These are phyloP conservation scores for Nannochloropsis gaditana DNA, from an alignment of 108 stramenopile genomes.

Conservation along the genomic window DNA sequence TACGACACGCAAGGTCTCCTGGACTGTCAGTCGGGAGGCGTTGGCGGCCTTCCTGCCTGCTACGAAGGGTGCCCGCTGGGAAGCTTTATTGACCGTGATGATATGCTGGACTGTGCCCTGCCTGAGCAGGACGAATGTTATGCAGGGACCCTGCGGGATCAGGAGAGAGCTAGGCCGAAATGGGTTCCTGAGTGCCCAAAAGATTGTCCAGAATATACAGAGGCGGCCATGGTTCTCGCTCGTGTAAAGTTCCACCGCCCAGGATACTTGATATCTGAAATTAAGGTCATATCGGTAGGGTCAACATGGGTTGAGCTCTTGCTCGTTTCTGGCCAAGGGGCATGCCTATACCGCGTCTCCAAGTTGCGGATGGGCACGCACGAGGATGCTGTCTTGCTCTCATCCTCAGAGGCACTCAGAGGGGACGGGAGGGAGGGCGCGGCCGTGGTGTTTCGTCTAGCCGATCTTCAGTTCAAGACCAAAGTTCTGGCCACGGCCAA, in stretches of 20 bases:
- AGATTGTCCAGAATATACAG: background rate
- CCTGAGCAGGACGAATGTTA: background rate
- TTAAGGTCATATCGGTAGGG: background rate
- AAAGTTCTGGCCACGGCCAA: background rate
- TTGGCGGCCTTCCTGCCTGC: background rate
- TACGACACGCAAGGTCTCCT: background rate
- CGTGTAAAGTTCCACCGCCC: conserved; percentile 3
- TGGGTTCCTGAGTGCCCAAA: too few relatives aligned
- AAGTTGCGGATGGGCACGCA: background rate
- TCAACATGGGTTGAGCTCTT: background rate
- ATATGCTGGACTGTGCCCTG: background rate
- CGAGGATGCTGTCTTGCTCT: background rate
- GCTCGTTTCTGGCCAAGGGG: background rate
- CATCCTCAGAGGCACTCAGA: too few relatives aligned
- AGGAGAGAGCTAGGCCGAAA: background rate
- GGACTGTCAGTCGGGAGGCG: background rate
- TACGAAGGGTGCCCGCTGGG: background rate
- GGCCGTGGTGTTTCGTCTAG: conserved; percentile 10
- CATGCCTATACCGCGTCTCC: conserved; percentile 1
- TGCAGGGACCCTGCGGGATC: background rate
- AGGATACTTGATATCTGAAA: background rate
- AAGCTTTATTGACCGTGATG: background rate
- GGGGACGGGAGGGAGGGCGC: background rate
- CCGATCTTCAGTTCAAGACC: background rate
- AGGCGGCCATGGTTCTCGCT: background rate